Percentiles rank a stretch among this genome's conserved stretches.
Conservation (phyloP, 805 yeast species). For the Candida golubevii region DNA sequence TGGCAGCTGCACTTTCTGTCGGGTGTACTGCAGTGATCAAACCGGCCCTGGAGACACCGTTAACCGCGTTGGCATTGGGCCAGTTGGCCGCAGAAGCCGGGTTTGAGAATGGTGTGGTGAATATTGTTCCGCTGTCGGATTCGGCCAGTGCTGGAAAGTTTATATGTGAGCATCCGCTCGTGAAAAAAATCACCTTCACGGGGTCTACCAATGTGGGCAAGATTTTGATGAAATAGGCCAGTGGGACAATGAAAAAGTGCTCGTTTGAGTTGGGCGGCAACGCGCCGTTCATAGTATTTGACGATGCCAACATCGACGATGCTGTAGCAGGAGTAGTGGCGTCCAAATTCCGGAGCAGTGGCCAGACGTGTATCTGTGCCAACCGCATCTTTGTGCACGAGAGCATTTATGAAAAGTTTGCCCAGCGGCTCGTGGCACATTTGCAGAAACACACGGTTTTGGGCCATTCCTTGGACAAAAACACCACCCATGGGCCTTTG, state of each 20-base stretch:
- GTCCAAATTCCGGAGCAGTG: slow-evolving; percentile 18
- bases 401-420: slow-evolving; percentile 14
- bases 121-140: slow-evolving; percentile 49
- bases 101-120: slow-evolving; percentile 64
- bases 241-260: slow-evolving; percentile 17
- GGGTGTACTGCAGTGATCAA: slow-evolving; percentile 76
- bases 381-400: slow-evolving; percentile 20
- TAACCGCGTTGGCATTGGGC: slow-evolving; percentile 66
- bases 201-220: slow-evolving; percentile 22
- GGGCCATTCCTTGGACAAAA: slow-evolving; percentile 59
- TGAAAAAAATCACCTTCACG: slow-evolving; percentile 18
- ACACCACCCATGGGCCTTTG: slow-evolving; percentile 73
- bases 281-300: slow-evolving; percentile 21
- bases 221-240: slow-evolving; percentile 17
- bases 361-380: slow-evolving; percentile 21
- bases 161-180: slow-evolving; percentile 37
- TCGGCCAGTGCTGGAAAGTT: slow-evolving; percentile 48
- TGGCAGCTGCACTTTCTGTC: slow-evolving; percentile 75
- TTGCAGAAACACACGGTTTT: slow-evolving; percentile 34
- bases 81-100: slow-evolving; percentile 62
- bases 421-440: slow-evolving; percentile 10
- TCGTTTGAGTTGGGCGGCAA: slow-evolving; percentile 21
- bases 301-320: slow-evolving; percentile 17
- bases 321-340: slow-evolving; percentile 19
- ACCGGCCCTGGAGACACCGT: slow-evolving; percentile 76